A percentile compares a stretch with the other conserved stretches of the same genome.
Evolutionary conservation across 257 asterid genomes (phyloP).

Genomic region (Paraleonurus japonicus): DNA sequence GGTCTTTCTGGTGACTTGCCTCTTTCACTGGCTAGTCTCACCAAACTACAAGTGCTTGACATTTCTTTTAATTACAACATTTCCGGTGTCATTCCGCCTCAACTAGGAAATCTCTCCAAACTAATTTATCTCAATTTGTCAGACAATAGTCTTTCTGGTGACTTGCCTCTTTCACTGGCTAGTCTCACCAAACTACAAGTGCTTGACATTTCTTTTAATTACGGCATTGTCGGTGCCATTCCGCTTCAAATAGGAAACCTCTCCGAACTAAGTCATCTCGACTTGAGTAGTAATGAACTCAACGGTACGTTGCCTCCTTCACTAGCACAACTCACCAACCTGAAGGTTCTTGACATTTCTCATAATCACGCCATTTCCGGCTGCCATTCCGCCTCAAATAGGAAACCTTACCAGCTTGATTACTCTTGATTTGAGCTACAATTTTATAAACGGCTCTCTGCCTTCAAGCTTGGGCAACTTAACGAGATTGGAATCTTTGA

Average conservation of each 20-base stretch:
- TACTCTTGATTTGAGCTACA: not conserved
- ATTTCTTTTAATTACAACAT: not conserved
- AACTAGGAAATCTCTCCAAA: not conserved
- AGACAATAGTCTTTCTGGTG: not conserved
- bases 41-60: not conserved
- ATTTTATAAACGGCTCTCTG: not conserved
- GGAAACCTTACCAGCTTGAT: not conserved
- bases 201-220: not conserved
- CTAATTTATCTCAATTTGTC: not conserved
- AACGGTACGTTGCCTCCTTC: not conserved
- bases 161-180: not conserved
- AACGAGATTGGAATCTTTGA: not conserved
- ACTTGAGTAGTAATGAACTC: not conserved
- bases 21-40: too few relatives aligned
- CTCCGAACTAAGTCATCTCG: not conserved
- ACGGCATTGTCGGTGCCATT: not conserved
- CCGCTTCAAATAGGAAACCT: not conserved
- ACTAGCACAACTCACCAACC: not conserved
- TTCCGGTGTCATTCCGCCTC: not conserved
- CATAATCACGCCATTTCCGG: not conserved
- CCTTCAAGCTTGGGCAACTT: not conserved
- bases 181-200: not conserved
- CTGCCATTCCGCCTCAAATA: not conserved
- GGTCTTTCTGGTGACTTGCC: too few relatives aligned
- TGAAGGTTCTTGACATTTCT: slow-evolving; percentile 13